Evolutionary conservation across 2,329 filamentous ascomycete species (phyloP).

Genomic region (Diaporthe helianthi): DNA sequence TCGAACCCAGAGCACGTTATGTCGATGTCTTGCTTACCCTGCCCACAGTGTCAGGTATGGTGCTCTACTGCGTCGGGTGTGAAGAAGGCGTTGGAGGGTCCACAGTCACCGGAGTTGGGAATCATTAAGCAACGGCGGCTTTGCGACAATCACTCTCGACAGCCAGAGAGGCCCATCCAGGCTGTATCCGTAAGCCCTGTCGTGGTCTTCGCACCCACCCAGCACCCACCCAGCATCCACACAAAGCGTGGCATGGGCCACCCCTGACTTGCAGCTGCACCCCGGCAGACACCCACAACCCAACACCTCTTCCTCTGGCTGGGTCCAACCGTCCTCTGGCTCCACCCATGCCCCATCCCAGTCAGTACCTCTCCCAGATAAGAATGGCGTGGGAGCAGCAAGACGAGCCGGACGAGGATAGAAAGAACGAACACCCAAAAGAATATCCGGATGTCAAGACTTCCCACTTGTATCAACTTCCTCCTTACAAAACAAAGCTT

Average conservation of each 20-base stretch:
- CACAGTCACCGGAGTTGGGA: conserved; percentile 16
- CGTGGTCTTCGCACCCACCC: conserved; percentile 39
- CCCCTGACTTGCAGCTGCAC: conserved; percentile 37
- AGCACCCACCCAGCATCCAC: conserved; percentile 31
- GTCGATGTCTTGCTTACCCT: conserved; percentile 15
- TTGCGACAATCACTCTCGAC: conserved; percentile 38
- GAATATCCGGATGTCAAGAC: conserved; percentile 28
- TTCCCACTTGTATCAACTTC: conserved; percentile 24
- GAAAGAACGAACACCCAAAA: conserved; percentile 33
- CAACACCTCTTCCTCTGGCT: conserved; percentile 34
- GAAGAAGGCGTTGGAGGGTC: conserved; percentile 12
- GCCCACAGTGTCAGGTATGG: conserved; percentile 16
- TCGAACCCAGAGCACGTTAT: conserved; percentile 9
- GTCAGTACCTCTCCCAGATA: conserved; percentile 36
- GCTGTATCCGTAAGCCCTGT: conserved; percentile 37
- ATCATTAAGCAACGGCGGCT: conserved; percentile 30
- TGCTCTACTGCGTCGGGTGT: conserved; percentile 17
- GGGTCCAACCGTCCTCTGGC: too few relatives aligned
- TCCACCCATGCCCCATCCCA: conserved; percentile 33
- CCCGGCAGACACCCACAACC: conserved; percentile 37
- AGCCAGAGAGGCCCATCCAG: conserved; percentile 32
- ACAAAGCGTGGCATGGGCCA: conserved; percentile 36
- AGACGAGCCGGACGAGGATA: conserved; percentile 34
- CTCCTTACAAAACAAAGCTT: conserved; percentile 29
- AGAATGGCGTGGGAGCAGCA: conserved; percentile 35